These are phyloP conservation scores for Candida dubliniensis DNA, from an alignment of 1,139 yeast genomes.

Conservation along the genomic window DNA sequence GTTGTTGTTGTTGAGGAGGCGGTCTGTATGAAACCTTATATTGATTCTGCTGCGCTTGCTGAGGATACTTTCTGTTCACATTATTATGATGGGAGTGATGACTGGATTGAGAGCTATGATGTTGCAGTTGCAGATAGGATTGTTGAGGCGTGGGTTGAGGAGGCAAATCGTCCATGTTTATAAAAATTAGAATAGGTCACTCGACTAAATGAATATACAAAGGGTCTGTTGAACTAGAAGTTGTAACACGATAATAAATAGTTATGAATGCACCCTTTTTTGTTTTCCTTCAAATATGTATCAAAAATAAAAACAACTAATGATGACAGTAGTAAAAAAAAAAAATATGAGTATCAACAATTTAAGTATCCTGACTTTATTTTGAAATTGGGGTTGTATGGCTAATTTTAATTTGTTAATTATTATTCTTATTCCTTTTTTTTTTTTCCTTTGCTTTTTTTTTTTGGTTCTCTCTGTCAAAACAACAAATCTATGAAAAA, in stretches of 20 bases:
- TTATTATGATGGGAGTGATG: slow-evolving; percentile 8
- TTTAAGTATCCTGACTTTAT: too few species aligned
- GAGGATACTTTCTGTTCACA: slow-evolving; percentile 16
- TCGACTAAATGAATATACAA: too few species aligned
- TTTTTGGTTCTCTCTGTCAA: not conserved
- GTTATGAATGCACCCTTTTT: too few species aligned
- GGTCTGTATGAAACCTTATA: slow-evolving; percentile 10
- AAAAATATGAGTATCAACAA: too few species aligned
- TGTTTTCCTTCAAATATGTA: too few species aligned
- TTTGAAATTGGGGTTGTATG: too few species aligned
- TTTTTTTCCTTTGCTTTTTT: not conserved
- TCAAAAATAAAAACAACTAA: too few species aligned
- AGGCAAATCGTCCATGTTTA: slow-evolving; percentile 40
- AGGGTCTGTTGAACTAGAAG: too few species aligned
- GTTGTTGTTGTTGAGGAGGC: slow-evolving; percentile 19
- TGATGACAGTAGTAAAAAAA: too few species aligned
- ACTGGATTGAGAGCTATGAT: slow-evolving; percentile 1
- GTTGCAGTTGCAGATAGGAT: slow-evolving; percentile 27
- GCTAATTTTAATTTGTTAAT: too few species aligned
- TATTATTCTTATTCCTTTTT: too few species aligned
- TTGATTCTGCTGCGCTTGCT: slow-evolving; percentile 14
- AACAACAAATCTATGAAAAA: not conserved
- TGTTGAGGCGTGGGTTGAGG: slow-evolving; percentile 50
- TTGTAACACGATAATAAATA: too few species aligned
- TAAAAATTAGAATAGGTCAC: not conserved